Conservation (phyloP, 208 protist species). For the Histomonas meleagridis region DNA sequence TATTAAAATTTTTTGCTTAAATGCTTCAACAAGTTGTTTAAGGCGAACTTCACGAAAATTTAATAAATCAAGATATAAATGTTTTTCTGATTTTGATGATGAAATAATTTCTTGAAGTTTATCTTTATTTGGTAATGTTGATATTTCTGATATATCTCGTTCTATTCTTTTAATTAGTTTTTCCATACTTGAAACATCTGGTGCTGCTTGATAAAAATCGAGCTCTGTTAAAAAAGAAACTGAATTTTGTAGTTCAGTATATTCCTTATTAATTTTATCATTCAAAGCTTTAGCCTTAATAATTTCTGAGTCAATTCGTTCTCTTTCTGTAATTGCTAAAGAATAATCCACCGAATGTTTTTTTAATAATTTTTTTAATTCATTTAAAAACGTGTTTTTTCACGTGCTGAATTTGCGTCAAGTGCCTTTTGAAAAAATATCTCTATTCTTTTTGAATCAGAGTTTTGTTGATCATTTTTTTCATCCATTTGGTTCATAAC, state of each 20-base stretch:
- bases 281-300: slow-evolving; percentile 6
- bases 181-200: not conserved
- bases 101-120: not conserved
- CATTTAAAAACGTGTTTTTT: slow-evolving; percentile 19
- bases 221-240: slow-evolving; percentile 32
- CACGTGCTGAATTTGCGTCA: not conserved
- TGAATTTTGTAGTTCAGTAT: not conserved
- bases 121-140: not conserved
- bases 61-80: not conserved
- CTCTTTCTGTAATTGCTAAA: not conserved
- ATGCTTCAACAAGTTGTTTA: not conserved
- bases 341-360: slow-evolving; percentile 36
- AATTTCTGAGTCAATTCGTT: not conserved
- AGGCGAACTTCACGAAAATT: not conserved
- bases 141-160: slow-evolving; percentile 26
- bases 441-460: not conserved
- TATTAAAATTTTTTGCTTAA: not conserved
- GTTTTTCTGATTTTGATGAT: not conserved
- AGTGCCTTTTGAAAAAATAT: slow-evolving; percentile 22
- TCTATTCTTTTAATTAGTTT: not conserved
- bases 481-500: too few relatives aligned
- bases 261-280: slow-evolving; percentile 14
- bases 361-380: slow-evolving; percentile 20
- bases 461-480: too few relatives aligned
- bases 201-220: slow-evolving; percentile 32